Evolutionary conservation across 495 filamentous ascomycete genomes (phyloP), one percentile per base, ranked within the genome.

Genomic region (Apodospora peruviana): DNA sequence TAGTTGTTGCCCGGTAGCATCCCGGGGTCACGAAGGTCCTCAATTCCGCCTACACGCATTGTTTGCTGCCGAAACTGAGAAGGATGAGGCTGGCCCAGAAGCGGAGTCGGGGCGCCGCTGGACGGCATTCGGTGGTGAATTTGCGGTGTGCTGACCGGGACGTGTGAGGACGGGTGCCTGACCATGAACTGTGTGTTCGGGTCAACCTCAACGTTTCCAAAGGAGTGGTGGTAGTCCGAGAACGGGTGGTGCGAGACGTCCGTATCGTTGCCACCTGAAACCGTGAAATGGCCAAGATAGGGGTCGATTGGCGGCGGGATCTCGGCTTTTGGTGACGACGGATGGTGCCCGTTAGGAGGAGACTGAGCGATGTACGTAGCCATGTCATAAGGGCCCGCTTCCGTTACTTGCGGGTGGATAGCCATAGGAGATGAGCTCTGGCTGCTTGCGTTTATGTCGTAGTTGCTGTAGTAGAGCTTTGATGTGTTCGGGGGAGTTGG

Each of bases 401-500:
- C 60, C 14, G 64, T 57, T 21, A 54, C 48, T 32, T 55, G 45
- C 3, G 62, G 51, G 16, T 66, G 64, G 12, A 66, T 47, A 8
- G 64, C 53, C 55, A 71, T 63, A 8, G 70, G 64, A 11, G 68
- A 67, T 2, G 64, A 50, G 17, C 63, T 57, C 48, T 68, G 66
- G 47, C 60, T 68, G 53, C 43, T 55, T 14, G 57, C 32, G 53
- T 45, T 36, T 45, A 60, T 42, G 18, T 69, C 52, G 57, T 66
- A 65, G 51, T 59, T 39, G 50, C 25, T 51, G 45, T 67, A 67
- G 54, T 71, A 73, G 49, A 71, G 62, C 22, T 62, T 65, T 40
- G 70, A 70, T 5, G 69, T 65, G 41, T 57, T 58, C 24, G 72
- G 72, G 41, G 73, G 72, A 3, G 73, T 74, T 17, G 64, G 71